Evolutionary conservation across 2,329 filamentous ascomycete species (phyloP).

Genomic region (Penicillium thymicola): DNA sequence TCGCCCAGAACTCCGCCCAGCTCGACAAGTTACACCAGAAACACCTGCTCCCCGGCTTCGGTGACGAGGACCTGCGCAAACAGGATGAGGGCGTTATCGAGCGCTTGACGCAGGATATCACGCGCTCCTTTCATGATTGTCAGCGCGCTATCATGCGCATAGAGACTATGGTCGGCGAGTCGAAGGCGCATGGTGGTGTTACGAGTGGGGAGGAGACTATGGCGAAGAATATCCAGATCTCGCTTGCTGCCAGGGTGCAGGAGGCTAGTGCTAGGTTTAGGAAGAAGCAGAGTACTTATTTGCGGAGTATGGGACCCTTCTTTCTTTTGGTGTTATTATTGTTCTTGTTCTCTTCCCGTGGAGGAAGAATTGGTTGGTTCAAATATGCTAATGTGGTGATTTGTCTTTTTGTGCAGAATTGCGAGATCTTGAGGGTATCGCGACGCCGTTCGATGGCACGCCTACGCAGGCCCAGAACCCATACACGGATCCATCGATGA

Average conservation of each 20-base stretch:
- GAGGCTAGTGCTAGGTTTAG: slow-evolving; percentile 88
- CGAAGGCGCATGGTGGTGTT: slow-evolving; percentile 66
- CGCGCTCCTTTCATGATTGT: slow-evolving; percentile 81
- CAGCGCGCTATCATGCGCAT: slow-evolving; percentile 85
- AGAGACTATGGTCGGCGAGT: slow-evolving; percentile 80
- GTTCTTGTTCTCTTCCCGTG: neutral
- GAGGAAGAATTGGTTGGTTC: slow-evolving; percentile 11
- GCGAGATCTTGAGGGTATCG: slow-evolving; percentile 66
- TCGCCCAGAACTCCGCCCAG: slow-evolving; percentile 76
- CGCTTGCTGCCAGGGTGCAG: slow-evolving; percentile 80
- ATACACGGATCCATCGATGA: slow-evolving; percentile 80
- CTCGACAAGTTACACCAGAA: slow-evolving; percentile 95
- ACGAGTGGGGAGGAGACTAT: slow-evolving; percentile 86
- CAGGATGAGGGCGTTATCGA: slow-evolving; percentile 90
- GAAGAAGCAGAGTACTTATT: slow-evolving; percentile 94
- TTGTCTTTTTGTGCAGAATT: slow-evolving; percentile 56
- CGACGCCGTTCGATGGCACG: slow-evolving; percentile 49
- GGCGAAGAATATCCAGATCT: slow-evolving; percentile 94
- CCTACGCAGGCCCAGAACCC: slow-evolving; percentile 56
- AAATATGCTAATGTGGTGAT: neutral
- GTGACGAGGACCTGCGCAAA: slow-evolving; percentile 86
- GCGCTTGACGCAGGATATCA: slow-evolving; percentile 83
- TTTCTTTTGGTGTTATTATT: neutral
- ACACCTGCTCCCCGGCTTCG: slow-evolving; percentile 92
- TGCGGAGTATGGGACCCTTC: slow-evolving; percentile 67